Evolutionary conservation across 345 rosid species (phyloP).

Genomic region (Eutrema heterophyllum): DNA sequence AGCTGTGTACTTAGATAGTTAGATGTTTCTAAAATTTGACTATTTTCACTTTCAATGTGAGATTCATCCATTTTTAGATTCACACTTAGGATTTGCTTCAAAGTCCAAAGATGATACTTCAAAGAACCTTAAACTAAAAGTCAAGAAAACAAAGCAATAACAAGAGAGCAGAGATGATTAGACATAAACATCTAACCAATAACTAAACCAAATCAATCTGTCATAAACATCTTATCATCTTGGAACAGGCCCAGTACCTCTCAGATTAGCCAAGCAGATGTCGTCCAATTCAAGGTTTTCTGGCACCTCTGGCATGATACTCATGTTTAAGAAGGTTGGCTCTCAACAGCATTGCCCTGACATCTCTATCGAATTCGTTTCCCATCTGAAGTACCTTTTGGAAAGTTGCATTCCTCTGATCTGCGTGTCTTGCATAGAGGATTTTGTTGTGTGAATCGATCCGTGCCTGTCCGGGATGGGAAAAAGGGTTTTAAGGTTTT

Average conservation of each 20-base stretch:
- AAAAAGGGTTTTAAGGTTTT: background rate
- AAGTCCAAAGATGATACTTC: slow-evolving; percentile 8
- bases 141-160: background rate
- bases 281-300: slow-evolving; percentile 50
- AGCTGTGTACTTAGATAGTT: too few species aligned
- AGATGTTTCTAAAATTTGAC: background rate
- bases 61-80: slow-evolving; percentile 8
- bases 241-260: slow-evolving; percentile 5
- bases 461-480: slow-evolving; percentile 62
- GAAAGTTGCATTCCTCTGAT: slow-evolving; percentile 93
- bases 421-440: slow-evolving; percentile 94
- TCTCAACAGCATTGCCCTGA: slow-evolving; percentile 81
- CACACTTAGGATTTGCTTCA: slow-evolving; percentile 17
- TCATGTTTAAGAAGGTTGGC: slow-evolving; percentile 85
- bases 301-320: slow-evolving; percentile 48
- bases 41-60: slow-evolving; percentile 8
- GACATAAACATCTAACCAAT: background rate
- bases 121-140: slow-evolving; percentile 3
- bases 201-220: slow-evolving; percentile 4
- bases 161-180: background rate
- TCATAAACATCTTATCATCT: background rate
- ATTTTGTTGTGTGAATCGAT: slow-evolving; percentile 98
- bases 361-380: slow-evolving; percentile 82
- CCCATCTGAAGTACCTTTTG: slow-evolving; percentile 96
- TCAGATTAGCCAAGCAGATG: background rate